Evolutionary conservation across 768 basidiomycete species (phyloP).

Genomic region (Collybiopsis luxurians): DNA sequence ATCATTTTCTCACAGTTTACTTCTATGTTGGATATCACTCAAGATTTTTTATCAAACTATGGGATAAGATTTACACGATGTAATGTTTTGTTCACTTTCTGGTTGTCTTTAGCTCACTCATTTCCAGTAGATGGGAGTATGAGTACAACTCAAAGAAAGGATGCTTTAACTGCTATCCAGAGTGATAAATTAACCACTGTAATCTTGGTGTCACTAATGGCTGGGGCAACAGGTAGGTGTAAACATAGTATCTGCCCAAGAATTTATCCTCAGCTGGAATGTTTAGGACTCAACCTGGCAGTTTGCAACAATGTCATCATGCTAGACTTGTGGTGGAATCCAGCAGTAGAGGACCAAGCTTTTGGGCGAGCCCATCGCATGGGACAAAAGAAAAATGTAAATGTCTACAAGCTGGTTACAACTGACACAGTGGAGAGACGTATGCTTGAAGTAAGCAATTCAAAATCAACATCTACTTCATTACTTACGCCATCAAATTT

Average conservation of each 20-base stretch:
- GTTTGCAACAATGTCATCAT: conserved; percentile 94
- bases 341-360: conserved; percentile 55
- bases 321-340: conserved; percentile 95
- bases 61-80: conserved; percentile 81
- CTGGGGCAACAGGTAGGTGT: conserved; percentile 85
- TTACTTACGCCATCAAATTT: no score
- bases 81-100: conserved; percentile 29
- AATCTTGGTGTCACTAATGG: conserved; percentile 95
- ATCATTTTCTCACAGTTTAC: conserved; percentile 98
- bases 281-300: conserved; percentile 82
- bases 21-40: conserved; percentile 78
- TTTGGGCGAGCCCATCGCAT: conserved; percentile 11
- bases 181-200: conserved; percentile 55
- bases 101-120: not conserved
- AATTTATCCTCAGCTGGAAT: not conserved
- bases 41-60: conserved; percentile 73
- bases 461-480: no score
- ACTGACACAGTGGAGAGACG: conserved; percentile 1
- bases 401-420: conserved; percentile 9
- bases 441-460: conserved; percentile 10
- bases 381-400: conserved; percentile 3
- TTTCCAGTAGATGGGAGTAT: conserved; percentile 70
- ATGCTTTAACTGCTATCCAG: conserved; percentile 70
- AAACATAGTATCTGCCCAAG: conserved; percentile 8
- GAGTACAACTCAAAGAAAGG: conserved; percentile 72